Percentiles rank a stretch among this genome's conserved stretches.
Evolutionary conservation across 768 basidiomycete genomes (phyloP).

Genomic region (Panaeolus cyanescens): DNA sequence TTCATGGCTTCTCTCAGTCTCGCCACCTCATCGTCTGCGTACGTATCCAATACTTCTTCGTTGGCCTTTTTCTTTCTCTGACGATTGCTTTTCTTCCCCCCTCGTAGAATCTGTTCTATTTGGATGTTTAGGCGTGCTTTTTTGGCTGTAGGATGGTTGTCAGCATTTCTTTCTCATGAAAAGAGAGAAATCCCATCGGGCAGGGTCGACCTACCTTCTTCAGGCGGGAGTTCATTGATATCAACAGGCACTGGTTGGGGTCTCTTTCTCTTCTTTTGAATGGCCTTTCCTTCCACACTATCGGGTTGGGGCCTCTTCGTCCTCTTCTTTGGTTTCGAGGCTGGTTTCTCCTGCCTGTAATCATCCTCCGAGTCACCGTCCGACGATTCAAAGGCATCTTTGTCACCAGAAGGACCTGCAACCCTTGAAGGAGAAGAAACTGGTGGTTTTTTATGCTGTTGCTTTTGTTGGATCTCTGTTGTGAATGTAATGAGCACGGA

Average conservation of each 20-base stretch:
- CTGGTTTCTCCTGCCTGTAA: conserved; percentile 41
- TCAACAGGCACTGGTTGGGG: conserved; percentile 64
- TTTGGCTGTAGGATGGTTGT: conserved; percentile 48
- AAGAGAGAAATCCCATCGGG: not conserved
- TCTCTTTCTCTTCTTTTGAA: conserved; percentile 49
- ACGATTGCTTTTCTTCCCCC: conserved; percentile 62
- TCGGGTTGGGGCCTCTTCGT: conserved; percentile 29
- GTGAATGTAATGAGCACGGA: not conserved
- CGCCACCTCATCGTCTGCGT: conserved; percentile 90
- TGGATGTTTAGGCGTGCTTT: conserved; percentile 80
- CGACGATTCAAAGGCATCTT: conserved; percentile 55
- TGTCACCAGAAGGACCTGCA: conserved; percentile 30
- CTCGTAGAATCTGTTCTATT: conserved; percentile 85
- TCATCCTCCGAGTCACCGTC: conserved; percentile 52
- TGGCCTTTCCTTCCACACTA: not conserved
- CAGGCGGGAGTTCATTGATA: conserved; percentile 68
- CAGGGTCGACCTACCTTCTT: conserved; percentile 58
- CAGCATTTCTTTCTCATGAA: not conserved
- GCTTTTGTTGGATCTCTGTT: conserved; percentile 45
- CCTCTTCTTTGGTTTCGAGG: conserved; percentile 40
- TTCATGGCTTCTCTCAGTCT: conserved; percentile 90
- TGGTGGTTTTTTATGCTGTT: conserved; percentile 33
- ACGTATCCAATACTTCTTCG: conserved; percentile 81
- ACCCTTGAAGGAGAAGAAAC: conserved; percentile 23
- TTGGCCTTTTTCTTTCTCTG: conserved; percentile 75